phyloP scores from a whole-genome alignment of 495 filamentous ascomycete genomes.

The Neurospora pannonica region DNA sequence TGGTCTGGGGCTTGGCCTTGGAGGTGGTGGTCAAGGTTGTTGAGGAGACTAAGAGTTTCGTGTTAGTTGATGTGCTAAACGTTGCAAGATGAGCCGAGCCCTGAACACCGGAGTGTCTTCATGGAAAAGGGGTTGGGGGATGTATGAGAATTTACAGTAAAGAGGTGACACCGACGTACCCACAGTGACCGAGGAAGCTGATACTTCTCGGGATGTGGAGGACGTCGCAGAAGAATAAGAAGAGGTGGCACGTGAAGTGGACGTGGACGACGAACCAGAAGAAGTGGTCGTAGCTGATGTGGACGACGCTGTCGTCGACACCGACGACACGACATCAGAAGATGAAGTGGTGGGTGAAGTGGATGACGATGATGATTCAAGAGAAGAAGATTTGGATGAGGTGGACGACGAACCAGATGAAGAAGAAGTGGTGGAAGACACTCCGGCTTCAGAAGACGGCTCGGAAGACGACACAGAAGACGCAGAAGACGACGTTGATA shows the following conservation, averaged over 20 bases:
- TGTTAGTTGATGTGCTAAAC: neutral
- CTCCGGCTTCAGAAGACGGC: neutral
- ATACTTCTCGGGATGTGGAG: constrained; percentile 2
- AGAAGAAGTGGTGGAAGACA: constrained; percentile 1
- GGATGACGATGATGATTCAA: neutral
- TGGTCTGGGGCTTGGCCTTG: neutral
- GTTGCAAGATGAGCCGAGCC: neutral
- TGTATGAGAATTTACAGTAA: neutral
- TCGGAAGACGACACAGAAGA: constrained; percentile 3
- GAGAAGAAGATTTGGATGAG: neutral
- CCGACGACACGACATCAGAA: neutral
- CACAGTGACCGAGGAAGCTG: constrained; percentile 16
- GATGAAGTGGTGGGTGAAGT: constrained; percentile 1
- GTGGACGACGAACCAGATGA: constrained; percentile 1
- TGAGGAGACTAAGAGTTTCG: neutral
- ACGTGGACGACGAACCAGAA: constrained; percentile 1
- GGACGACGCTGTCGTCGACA: constrained; percentile 1
- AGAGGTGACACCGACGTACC: constrained; percentile 14
- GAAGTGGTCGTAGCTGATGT: neutral
- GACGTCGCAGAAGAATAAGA: neutral
- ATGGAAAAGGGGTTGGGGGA: neutral
- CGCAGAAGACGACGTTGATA: constrained; percentile 1
- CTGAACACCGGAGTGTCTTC: neutral
- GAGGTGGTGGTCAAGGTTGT: constrained; percentile 2
- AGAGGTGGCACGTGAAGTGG: neutral